Evolutionary conservation across 129 eudicot genomes (phyloP), one percentile per base, ranked within the genome.

Genomic region (Ambrosia trifida): DNA sequence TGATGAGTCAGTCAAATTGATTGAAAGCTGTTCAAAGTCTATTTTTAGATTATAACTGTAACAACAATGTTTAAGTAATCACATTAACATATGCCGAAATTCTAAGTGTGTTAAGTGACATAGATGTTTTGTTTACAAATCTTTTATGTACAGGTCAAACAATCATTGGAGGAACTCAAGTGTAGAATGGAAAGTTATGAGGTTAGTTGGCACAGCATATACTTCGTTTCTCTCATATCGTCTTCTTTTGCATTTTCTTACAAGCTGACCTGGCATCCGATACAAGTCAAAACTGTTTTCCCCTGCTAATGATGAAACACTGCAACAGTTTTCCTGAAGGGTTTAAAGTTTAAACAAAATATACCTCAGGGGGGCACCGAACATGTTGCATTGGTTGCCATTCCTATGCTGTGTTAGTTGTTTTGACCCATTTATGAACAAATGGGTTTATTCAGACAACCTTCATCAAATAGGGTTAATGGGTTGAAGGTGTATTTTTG

Each of bases 111-210:
- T 58, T 28, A 54, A 54, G n/a, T 54, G 35, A 49, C 10, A 0
- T n/a, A 19, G 31, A 24, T 61, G 18, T 18, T 50, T 61, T 72
- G 36, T 41, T 49, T 19, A 41, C 7, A 73, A 50, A 28, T 62
- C 40, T 72, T 70, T 71, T 71, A 7, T 79, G 28, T 76, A 50
- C 94, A 91, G 97, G 78, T 81, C 68, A 79, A 80, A 82, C 72
- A 84, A 78, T 74, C 86, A 75, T 46, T 83, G 72, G 85, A 89
- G 75, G 69, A 57, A 45, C 68, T 85, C 44, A 84, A 81, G 83
- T 3, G 70, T 64, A 82, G 66, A 77, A 79, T 84, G 53, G 73
- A 74, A 12, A 79, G 51, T 68, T 76, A 72, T 40, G 81, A 88
- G 95, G 97, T 91, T 12, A 20, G 68, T 66, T 50, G 52, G 32